Percentiles rank a stretch among this genome's conserved stretches.
Conservation (phyloP, 164 flowering plant species). For the Vitis labrusca region DNA sequence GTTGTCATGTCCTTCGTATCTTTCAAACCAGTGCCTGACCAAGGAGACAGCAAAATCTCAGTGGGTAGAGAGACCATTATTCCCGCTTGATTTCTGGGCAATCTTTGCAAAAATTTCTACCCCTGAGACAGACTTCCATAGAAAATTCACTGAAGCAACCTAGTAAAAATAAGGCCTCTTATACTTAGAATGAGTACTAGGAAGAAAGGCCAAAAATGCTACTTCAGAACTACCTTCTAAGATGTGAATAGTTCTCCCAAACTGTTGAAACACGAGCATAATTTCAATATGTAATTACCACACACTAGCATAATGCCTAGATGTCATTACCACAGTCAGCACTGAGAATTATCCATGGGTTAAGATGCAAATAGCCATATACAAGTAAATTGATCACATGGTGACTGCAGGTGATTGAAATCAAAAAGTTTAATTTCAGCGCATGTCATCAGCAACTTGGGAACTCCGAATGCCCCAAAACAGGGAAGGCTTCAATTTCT, state of each 20-base stretch:
- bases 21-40: too few relatives aligned
- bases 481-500: slow-evolving; percentile 63
- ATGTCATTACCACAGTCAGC: neutral
- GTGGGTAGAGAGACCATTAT: too few relatives aligned
- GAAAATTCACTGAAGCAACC: neutral
- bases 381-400: neutral
- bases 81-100: too few relatives aligned
- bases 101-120: too few relatives aligned
- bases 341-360: neutral
- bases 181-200: neutral
- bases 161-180: neutral
- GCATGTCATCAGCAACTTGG: slow-evolving; percentile 63
- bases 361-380: neutral
- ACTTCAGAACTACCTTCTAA: too few relatives aligned
- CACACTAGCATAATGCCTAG: neutral
- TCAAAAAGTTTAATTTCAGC: slow-evolving; percentile 6
- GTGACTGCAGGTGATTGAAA: neutral
- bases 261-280: neutral
- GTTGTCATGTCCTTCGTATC: too few relatives aligned
- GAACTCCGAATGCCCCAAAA: slow-evolving; percentile 84
- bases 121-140: too few relatives aligned
- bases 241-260: neutral
- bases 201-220: neutral
- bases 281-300: neutral
- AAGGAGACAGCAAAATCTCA: too few relatives aligned